Conservation (phyloP, 805 yeast genomes). For the Brettanomyces anomalus region DNA sequence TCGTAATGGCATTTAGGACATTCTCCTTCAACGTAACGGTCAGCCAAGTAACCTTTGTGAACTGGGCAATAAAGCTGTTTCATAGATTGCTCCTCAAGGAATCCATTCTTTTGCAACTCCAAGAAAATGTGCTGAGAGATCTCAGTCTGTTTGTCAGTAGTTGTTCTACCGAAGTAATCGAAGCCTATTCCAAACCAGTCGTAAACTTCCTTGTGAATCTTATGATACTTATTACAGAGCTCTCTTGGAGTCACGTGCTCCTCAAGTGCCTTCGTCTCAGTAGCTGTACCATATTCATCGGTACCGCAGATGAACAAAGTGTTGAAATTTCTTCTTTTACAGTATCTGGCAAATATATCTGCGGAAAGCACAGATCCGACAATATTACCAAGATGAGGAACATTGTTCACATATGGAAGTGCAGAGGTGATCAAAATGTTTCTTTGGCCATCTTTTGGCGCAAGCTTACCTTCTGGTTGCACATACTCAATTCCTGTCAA, state of each 20-base stretch:
- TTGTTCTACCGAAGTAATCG: slow-evolving; percentile 94
- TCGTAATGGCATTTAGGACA: slow-evolving; percentile 94
- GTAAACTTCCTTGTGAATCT: slow-evolving; percentile 80
- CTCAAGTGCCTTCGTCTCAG: slow-evolving; percentile 96
- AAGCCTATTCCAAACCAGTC: slow-evolving; percentile 96
- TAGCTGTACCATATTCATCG: slow-evolving; percentile 98
- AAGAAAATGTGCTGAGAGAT: slow-evolving; percentile 91
- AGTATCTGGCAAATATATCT: slow-evolving; percentile 85
- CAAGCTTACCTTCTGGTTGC: slow-evolving; percentile 28
- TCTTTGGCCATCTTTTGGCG: slow-evolving; percentile 64
- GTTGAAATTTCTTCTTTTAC: slow-evolving; percentile 82
- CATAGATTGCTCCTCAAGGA: slow-evolving; percentile 76
- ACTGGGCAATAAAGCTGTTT: slow-evolving; percentile 86
- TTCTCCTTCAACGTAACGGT: slow-evolving; percentile 93
- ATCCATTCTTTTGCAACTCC: slow-evolving; percentile 68
- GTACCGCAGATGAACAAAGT: slow-evolving; percentile 90
- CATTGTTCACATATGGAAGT: slow-evolving; percentile 95
- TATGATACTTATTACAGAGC: slow-evolving; percentile 85
- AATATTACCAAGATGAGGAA: slow-evolving; percentile 96
- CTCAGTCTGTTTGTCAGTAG: slow-evolving; percentile 84
- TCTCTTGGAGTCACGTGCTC: slow-evolving; percentile 84
- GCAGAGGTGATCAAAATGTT: slow-evolving; percentile 92
- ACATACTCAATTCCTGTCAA: slow-evolving; percentile 11
- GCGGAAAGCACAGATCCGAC: slow-evolving; percentile 93
- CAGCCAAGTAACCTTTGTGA: slow-evolving; percentile 90